Evolutionary conservation across 805 yeast genomes (phyloP).

Genomic region (Candida methanosorbosa): DNA sequence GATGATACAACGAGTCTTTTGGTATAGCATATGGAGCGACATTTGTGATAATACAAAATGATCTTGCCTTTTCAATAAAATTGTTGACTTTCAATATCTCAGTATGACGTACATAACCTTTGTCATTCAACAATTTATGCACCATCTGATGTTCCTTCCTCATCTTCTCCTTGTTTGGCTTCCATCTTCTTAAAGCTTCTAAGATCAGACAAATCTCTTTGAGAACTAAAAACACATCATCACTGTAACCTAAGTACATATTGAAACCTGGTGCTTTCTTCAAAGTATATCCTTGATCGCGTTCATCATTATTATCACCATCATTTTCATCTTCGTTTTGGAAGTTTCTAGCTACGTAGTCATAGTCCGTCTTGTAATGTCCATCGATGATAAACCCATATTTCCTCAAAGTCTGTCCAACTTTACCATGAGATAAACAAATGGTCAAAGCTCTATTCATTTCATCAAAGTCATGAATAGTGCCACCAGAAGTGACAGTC

Average conservation of each 20-base stretch:
- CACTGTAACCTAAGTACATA: slow-evolving; percentile 26
- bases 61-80: slow-evolving; percentile 19
- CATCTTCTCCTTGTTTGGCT: neutral
- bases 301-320: neutral
- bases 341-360: neutral
- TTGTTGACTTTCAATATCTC: slow-evolving; percentile 15
- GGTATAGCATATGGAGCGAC: slow-evolving; percentile 23
- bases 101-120: slow-evolving; percentile 11
- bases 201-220: slow-evolving; percentile 21
- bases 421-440: slow-evolving; percentile 14
- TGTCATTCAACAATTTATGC: slow-evolving; percentile 10
- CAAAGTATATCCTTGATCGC: no score
- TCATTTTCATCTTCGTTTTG: neutral
- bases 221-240: slow-evolving; percentile 23
- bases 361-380: slow-evolving; percentile 5
- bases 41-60: slow-evolving; percentile 19
- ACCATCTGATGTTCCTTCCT: slow-evolving; percentile 5
- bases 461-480: slow-evolving; percentile 43
- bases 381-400: slow-evolving; percentile 24
- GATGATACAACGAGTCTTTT: slow-evolving; percentile 19
- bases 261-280: slow-evolving; percentile 9
- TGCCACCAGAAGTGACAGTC: slow-evolving; percentile 52
- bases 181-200: slow-evolving; percentile 15
- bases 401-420: slow-evolving; percentile 14
- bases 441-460: slow-evolving; percentile 27